A percentile compares a stretch with the other conserved stretches of the same genome.
Evolutionary conservation across 345 rosid species (phyloP).

Genomic region (Melaleuca quinquenervia): DNA sequence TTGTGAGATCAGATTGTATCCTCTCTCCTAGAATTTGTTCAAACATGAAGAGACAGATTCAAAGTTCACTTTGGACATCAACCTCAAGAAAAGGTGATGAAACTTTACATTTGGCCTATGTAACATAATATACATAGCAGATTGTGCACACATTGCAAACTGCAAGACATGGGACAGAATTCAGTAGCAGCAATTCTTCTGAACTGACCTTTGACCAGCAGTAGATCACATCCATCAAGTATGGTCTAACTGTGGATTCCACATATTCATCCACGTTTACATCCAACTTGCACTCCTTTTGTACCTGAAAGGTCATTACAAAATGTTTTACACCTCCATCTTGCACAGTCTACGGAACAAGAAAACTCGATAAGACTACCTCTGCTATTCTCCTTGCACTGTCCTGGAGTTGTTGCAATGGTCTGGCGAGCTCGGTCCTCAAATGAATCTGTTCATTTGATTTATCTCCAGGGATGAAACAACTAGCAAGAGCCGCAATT

Average conservation of each 20-base stretch:
- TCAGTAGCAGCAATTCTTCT: not conserved
- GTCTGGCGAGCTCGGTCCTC: constrained; percentile 83
- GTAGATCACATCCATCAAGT: constrained; percentile 91
- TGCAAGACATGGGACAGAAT: not conserved
- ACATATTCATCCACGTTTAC: constrained; percentile 85
- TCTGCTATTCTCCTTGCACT: constrained; percentile 96
- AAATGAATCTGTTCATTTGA: constrained; percentile 78
- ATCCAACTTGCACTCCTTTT: constrained; percentile 94
- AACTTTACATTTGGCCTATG: not conserved
- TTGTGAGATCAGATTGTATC: not conserved
- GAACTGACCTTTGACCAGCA: constrained; percentile 87
- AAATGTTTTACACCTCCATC: not conserved
- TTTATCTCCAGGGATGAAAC: constrained; percentile 97
- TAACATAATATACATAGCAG: not conserved
- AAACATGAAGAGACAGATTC: not conserved
- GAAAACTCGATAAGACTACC: constrained; percentile 24
- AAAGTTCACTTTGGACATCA: not conserved
- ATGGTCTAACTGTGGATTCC: constrained; percentile 92
- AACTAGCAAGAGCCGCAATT: constrained; percentile 96
- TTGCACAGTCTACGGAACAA: not conserved
- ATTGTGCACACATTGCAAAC: not conserved
- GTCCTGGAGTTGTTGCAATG: constrained; percentile 93
- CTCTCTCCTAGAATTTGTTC: not conserved
- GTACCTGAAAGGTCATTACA: constrained; percentile 42
- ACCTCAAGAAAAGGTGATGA: not conserved